These are phyloP conservation scores for Pythium folliculosum DNA, from an alignment of 352 stramenopile species.

Conservation along the genomic window DNA sequence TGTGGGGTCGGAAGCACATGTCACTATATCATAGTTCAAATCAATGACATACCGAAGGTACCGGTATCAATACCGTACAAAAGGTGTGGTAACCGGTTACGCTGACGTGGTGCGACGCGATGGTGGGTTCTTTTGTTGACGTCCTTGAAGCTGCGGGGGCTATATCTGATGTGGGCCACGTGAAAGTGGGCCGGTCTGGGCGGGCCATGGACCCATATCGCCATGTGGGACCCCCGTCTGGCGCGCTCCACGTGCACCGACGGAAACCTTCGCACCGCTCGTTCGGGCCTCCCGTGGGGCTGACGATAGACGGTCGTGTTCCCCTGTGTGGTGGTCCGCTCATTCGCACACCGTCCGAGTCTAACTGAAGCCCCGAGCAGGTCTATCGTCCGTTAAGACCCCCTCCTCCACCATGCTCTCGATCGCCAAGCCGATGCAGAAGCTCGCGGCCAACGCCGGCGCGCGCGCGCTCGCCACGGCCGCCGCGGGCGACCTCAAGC, in stretches of 20 bases:
- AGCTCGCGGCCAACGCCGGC: slow-evolving; percentile 41
- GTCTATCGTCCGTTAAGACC: not conserved
- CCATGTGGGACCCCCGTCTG: slow-evolving; percentile 8
- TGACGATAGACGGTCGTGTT: slow-evolving; percentile 32
- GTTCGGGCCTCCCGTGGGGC: slow-evolving; percentile 1
- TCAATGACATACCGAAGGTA: not conserved
- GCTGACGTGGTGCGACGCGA: not conserved
- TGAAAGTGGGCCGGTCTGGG: slow-evolving; percentile 12
- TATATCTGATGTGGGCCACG: slow-evolving; percentile 23
- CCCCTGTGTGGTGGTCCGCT: slow-evolving; percentile 30
- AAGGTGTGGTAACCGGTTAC: not conserved
- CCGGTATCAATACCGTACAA: not conserved
- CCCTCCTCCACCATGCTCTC: slow-evolving; percentile 25
- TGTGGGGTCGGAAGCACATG: not conserved
- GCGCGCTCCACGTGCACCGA: slow-evolving; percentile 30
- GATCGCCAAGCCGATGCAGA: slow-evolving; percentile 28
- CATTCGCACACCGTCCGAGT: slow-evolving; percentile 27
- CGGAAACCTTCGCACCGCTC: slow-evolving; percentile 20
- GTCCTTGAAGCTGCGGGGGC: slow-evolving; percentile 11
- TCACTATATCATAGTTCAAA: too few species aligned
- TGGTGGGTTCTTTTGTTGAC: slow-evolving; percentile 1
- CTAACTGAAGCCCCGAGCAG: slow-evolving; percentile 7
- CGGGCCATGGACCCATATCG: slow-evolving; percentile 12
- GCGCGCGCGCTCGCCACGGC: slow-evolving; percentile 60
- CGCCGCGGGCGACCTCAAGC: slow-evolving; percentile 68